A percentile compares a stretch with the other conserved stretches of the same genome.
Evolutionary conservation across 768 basidiomycete genomes (phyloP).

Genomic region (Clitopilus passeckerianus): DNA sequence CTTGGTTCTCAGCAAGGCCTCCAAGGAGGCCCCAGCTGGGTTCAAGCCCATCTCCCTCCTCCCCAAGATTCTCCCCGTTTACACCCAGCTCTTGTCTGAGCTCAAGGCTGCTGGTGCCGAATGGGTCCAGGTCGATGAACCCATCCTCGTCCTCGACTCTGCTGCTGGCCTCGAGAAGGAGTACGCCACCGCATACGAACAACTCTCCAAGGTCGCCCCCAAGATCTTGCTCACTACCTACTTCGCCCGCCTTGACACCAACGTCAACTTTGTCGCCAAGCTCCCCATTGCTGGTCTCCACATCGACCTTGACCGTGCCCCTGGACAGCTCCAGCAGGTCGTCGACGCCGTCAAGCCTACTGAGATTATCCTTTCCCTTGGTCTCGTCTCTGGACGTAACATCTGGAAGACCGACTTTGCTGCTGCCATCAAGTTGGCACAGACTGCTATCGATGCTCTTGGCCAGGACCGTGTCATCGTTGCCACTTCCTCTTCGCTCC

Average conservation of each 20-base stretch:
- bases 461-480: constrained; percentile 87
- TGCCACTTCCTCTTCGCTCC: constrained; percentile 94
- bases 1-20: constrained; percentile 88
- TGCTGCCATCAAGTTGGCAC: constrained; percentile 73
- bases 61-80: constrained; percentile 84
- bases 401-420: constrained; percentile 98
- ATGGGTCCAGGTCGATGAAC: constrained; percentile 97
- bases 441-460: constrained; percentile 80
- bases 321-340: constrained; percentile 81
- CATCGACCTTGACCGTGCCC: constrained; percentile 94
- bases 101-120: constrained; percentile 92
- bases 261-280: constrained; percentile 83
- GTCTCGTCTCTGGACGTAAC: constrained; percentile 96
- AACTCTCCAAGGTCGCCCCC: constrained; percentile 78
- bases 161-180: constrained; percentile 74
- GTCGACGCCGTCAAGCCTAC: constrained; percentile 82
- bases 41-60: constrained; percentile 93
- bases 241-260: constrained; percentile 93
- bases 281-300: constrained; percentile 93
- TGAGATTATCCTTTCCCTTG: constrained; percentile 79
- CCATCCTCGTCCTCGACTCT: constrained; percentile 88
- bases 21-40: constrained; percentile 73
- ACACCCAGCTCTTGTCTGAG: constrained; percentile 84
- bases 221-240: constrained; percentile 95
- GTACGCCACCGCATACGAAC: constrained; percentile 75